Evolutionary conservation across 2,329 filamentous ascomycete genomes (phyloP).

Genomic region (Epichloe coenophiala): DNA sequence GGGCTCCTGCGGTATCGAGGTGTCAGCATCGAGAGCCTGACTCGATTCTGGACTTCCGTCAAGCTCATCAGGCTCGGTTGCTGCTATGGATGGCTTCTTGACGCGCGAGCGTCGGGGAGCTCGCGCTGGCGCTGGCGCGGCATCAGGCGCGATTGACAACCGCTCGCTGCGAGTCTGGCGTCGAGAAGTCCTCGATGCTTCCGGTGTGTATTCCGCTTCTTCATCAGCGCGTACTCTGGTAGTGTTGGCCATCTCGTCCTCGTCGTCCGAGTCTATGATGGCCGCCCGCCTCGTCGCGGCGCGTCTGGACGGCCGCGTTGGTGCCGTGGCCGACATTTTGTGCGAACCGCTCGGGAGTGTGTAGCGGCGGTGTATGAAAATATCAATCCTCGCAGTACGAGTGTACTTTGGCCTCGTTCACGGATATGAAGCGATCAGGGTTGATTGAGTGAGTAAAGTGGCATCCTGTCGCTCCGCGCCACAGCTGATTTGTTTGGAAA

Average conservation of each 20-base stretch:
- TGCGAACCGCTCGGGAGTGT: background rate
- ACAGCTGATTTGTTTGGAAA: conserved; percentile 23
- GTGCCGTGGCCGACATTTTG: conserved; percentile 18
- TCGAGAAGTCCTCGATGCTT: conserved; percentile 43
- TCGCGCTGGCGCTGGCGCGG: conserved; percentile 36
- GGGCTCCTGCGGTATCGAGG: conserved; percentile 19
- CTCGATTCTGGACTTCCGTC: conserved; percentile 13
- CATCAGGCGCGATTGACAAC: conserved; percentile 29
- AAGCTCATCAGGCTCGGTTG: conserved; percentile 12
- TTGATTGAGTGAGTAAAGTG: conserved; percentile 3
- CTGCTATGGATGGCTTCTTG: conserved; percentile 19
- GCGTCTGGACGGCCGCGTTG: conserved; percentile 26
- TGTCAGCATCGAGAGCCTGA: conserved; percentile 20
- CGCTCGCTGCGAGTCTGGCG: conserved; percentile 32
- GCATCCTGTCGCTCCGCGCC: conserved; percentile 10
- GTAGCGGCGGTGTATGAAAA: background rate
- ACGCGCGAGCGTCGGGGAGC: conserved; percentile 26
- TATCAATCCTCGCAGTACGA: background rate
- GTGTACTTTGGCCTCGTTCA: no score
- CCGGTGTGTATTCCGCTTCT: conserved; percentile 71
- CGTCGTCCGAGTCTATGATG: conserved; percentile 70
- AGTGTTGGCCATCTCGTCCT: conserved; percentile 46
- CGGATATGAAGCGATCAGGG: background rate
- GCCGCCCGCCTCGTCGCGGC: conserved; percentile 52
- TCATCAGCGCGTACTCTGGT: conserved; percentile 39